Base-by-base conservation (phyloP, 192 early-diverging fungal species). In the Oehlia diaphana region DNA sequence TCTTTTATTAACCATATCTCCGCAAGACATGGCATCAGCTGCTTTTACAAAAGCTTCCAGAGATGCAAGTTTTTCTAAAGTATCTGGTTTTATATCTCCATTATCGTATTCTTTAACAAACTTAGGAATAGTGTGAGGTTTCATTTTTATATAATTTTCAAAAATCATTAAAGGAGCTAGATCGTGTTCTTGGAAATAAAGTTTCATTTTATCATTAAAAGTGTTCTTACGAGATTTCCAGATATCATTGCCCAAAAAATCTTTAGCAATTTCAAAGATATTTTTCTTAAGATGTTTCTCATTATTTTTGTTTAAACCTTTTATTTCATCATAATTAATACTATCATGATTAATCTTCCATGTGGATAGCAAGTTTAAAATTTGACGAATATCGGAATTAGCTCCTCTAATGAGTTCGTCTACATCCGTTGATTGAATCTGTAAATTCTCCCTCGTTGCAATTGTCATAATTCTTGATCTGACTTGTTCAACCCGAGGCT, bases 81-180 rank as follows among this genome's bases (percentile, higher is more conserved):
- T 8, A 28, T 70, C 21, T 19, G 64, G 62, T 12, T 39, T 63
- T 14, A 37, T 35, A 44, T 71, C 19, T 21, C 19, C 28, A 26
- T 65, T 31, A 13, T 72, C 47, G 33, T 53, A 10, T 31, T 49
- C 19, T 50, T 72, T 28, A 26, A 72, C n/a, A 26, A 49, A 49
- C 10, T 50, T 31, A 4, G 42, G 33, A 3, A 89, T 88, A 2
- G 87, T 66, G 33, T 84, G 78, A 6, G 94, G 94, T 50, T 82
- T 86, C 82, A 85, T 89, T 78, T 91, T 87, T n/a, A 95, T 82
- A 86, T 97, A 97, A 84, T 95, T 96, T 84, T 97, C 96, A 78
- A 94, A 95, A n/a, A 99, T 91, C 92, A 99, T 95, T 72, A 99
- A 86, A 69, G 94, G 95, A 9, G 94, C 89, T 62, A 99, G 80